phyloP scores from a whole-genome alignment of 2,329 filamentous ascomycete species.

The Curvularia hawaiiensis region DNA sequence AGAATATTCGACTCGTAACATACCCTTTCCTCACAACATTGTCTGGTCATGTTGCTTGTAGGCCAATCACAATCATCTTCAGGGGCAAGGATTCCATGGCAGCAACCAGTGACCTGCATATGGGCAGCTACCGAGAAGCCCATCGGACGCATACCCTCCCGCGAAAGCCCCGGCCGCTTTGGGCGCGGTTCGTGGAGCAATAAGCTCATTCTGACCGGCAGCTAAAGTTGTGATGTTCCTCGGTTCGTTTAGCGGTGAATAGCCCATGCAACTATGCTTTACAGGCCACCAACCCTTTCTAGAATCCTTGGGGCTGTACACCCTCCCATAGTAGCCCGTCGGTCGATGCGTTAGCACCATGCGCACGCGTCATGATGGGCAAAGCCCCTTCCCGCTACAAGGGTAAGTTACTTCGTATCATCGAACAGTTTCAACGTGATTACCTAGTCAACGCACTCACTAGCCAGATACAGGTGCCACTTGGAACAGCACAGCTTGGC shows the following conservation, averaged over 20 bases:
- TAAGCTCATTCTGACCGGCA: constrained; percentile 33
- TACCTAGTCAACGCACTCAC: constrained; percentile 18
- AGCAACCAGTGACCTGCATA: neutral
- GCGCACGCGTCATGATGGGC: constrained; percentile 24
- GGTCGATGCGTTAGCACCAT: constrained; percentile 22
- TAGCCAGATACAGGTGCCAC: constrained; percentile 21
- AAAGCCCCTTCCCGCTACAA: constrained; percentile 35
- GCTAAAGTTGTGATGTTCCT: constrained; percentile 21
- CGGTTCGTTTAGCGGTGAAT: constrained; percentile 33
- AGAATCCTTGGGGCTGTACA: constrained; percentile 26
- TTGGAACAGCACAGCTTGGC: constrained; percentile 15
- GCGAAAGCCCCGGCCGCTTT: constrained; percentile 3
- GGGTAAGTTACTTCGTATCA: constrained; percentile 18
- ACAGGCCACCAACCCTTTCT: constrained; percentile 23
- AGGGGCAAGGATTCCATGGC: neutral
- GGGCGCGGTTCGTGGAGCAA: constrained; percentile 26
- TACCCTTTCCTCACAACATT: neutral
- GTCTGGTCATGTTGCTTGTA: neutral
- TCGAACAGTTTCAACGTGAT: constrained; percentile 13
- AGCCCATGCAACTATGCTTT: constrained; percentile 37
- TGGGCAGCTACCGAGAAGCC: neutral
- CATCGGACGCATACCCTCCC: constrained; percentile 1
- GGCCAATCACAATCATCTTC: neutral
- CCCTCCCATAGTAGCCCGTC: constrained; percentile 21
- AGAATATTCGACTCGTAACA: neutral